phyloP scores from a whole-genome alignment of 306 rosid species.

The Dryas drummondii region DNA sequence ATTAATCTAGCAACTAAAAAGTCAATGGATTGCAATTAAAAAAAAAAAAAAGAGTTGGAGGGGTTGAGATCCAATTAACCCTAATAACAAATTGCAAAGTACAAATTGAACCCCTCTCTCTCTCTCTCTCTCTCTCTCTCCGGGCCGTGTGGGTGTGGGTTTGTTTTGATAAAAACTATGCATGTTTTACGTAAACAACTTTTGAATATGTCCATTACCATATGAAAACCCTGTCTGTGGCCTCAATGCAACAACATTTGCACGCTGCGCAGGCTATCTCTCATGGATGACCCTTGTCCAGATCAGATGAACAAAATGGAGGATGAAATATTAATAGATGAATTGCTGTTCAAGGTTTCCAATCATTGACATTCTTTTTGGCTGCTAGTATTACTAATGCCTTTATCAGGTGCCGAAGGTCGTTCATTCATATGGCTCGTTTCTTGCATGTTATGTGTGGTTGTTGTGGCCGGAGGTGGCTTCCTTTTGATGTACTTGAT shows the following conservation, averaged over 20 bases:
- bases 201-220: slow-evolving; percentile 36
- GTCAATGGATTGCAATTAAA: too few relatives aligned
- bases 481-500: slow-evolving; percentile 53
- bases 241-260: neutral
- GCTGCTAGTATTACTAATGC: slow-evolving; percentile 35
- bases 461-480: slow-evolving; percentile 51
- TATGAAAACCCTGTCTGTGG: slow-evolving; percentile 25
- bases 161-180: slow-evolving; percentile 13
- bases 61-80: too few relatives aligned
- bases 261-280: neutral
- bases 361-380: slow-evolving; percentile 21
- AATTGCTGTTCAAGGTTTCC: slow-evolving; percentile 11
- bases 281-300: neutral
- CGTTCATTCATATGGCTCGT: slow-evolving; percentile 61
- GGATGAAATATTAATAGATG: slow-evolving; percentile 36
- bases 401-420: slow-evolving; percentile 46
- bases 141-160: slow-evolving; percentile 15
- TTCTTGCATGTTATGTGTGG: slow-evolving; percentile 41
- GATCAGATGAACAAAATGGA: slow-evolving; percentile 15
- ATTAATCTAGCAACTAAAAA: too few relatives aligned
- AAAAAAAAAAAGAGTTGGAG: too few relatives aligned
- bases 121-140: neutral
- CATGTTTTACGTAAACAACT: slow-evolving; percentile 30
- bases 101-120: slow-evolving; percentile 31
- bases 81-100: neutral